Conservation (phyloP, 768 basidiomycete genomes). For the Auriculariales sp. region DNA sequence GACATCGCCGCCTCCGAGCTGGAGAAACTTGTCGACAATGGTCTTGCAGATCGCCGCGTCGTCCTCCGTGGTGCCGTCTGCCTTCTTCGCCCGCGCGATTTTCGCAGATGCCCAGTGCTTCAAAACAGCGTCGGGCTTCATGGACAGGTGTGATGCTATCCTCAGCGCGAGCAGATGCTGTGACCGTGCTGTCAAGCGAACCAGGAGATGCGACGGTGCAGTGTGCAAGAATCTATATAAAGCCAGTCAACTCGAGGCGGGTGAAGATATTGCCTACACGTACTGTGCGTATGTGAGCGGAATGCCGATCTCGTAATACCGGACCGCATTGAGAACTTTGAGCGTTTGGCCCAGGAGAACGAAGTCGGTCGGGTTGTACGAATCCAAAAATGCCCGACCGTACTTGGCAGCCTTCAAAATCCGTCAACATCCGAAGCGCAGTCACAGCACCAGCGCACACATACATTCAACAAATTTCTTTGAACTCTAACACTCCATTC, state of each 20-base stretch:
- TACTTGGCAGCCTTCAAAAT: conserved; percentile 79
- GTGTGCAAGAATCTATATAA: conserved; percentile 57
- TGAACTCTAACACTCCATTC: conserved; percentile 92
- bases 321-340: conserved; percentile 86
- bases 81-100: conserved; percentile 55
- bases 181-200: conserved; percentile 72
- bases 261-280: too few species aligned
- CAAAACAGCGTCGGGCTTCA: conserved; percentile 77
- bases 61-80: conserved; percentile 36
- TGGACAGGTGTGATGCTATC: conserved; percentile 67
- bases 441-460: conserved; percentile 11
- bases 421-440: not conserved
- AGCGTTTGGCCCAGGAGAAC: conserved; percentile 82
- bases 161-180: conserved; percentile 86
- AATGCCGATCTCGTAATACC: conserved; percentile 84
- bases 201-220: conserved; percentile 68
- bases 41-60: conserved; percentile 68
- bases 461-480: conserved; percentile 65
- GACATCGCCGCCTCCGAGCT: conserved; percentile 61
- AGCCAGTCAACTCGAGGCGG: conserved; percentile 1
- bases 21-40: conserved; percentile 85
- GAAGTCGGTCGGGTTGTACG: conserved; percentile 85
- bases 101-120: conserved; percentile 95
- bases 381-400: conserved; percentile 84
- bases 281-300: conserved; percentile 87